Percentiles rank a stretch among this genome's conserved stretches.
Evolutionary conservation across 2,329 filamentous ascomycete genomes (phyloP).

Genomic region (Verticillium tricorpus): DNA sequence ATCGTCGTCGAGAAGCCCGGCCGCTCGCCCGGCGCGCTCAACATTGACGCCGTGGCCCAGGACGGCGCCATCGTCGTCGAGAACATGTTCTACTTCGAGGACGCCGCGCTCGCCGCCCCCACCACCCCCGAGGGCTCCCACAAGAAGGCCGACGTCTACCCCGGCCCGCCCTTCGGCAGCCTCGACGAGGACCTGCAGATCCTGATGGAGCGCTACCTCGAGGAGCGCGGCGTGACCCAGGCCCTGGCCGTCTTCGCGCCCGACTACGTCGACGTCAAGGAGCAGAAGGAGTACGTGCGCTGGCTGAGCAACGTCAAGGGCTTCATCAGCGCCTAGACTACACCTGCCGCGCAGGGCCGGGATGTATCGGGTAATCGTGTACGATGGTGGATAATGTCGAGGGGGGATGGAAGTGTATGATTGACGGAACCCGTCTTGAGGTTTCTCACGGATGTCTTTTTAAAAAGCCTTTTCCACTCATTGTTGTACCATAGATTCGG

Average conservation of each 20-base stretch:
- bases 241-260: constrained; percentile 85
- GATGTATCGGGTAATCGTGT: background rate
- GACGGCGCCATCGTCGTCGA: constrained; percentile 84
- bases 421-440: background rate
- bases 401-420: background rate
- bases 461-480: background rate
- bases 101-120: constrained; percentile 72
- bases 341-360: background rate
- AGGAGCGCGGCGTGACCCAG: constrained; percentile 88
- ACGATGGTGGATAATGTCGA: background rate
- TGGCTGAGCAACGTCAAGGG: constrained; percentile 87
- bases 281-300: constrained; percentile 91
- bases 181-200: constrained; percentile 94
- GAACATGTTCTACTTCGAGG: constrained; percentile 83
- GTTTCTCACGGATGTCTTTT: background rate
- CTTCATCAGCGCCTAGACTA: constrained; percentile 67
- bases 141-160: constrained; percentile 73
- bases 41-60: constrained; percentile 81
- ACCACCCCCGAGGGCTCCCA: constrained; percentile 73
- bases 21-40: constrained; percentile 67
- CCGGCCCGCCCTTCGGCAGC: constrained; percentile 87
- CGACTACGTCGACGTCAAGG: constrained; percentile 97
- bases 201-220: constrained; percentile 86
- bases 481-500: background rate
- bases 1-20: constrained; percentile 84